These are phyloP conservation scores for Leptomonas seymouri DNA, from an alignment of 208 protist genomes.

Conservation along the genomic window DNA sequence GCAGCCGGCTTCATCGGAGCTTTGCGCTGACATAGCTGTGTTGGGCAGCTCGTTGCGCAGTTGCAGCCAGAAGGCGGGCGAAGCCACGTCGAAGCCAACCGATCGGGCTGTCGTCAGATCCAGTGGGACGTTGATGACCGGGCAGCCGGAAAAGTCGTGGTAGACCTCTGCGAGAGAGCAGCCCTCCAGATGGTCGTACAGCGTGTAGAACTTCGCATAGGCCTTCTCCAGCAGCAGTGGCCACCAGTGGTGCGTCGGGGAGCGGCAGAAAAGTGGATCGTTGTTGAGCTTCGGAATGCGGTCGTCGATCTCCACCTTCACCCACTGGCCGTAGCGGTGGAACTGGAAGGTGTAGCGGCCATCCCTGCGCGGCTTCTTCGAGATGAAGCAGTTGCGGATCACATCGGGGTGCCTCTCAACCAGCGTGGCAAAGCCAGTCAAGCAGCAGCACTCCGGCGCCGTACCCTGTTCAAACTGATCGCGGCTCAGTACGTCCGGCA, in stretches of 20 bases:
- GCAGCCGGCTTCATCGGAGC: constrained; percentile 20
- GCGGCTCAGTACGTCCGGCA: constrained; percentile 51
- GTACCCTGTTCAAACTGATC: constrained; percentile 66
- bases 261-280: constrained; percentile 57
- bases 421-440: constrained; percentile 50
- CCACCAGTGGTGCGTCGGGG: constrained; percentile 69
- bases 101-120: constrained; percentile 26
- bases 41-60: constrained; percentile 39
- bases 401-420: constrained; percentile 50
- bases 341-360: constrained; percentile 78
- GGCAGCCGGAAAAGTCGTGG: constrained; percentile 63
- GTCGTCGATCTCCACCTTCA: constrained; percentile 78
- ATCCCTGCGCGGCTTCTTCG: constrained; percentile 53
- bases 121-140: constrained; percentile 48
- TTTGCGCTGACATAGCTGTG: constrained; percentile 38
- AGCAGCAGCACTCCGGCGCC: constrained; percentile 53
- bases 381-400: constrained; percentile 62
- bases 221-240: constrained; percentile 81
- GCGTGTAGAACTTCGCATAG: constrained; percentile 81
- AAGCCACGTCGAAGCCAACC: constrained; percentile 34
- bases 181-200: constrained; percentile 61
- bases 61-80: constrained; percentile 58
- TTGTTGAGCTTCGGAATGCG: constrained; percentile 48
- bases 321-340: constrained; percentile 63
- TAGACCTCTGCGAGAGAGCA: constrained; percentile 59